Conservation (phyloP, 805 yeast genomes). For the Cyberlindnera misumaiensis region DNA sequence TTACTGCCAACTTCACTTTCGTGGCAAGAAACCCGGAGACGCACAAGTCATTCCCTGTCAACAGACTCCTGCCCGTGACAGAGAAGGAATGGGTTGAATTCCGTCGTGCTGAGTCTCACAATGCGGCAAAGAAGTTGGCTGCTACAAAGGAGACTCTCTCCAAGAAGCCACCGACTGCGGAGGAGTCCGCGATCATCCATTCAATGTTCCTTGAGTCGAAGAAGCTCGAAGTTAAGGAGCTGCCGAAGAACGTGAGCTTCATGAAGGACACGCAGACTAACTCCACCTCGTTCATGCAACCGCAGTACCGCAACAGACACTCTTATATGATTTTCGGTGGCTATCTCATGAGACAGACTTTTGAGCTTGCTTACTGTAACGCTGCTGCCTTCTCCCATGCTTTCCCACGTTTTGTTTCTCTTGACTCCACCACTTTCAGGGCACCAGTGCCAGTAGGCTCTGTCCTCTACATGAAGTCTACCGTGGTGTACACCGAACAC, state of each 20-base stretch:
- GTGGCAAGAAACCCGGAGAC: slow-evolving; percentile 93
- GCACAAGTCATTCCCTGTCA: slow-evolving; percentile 84
- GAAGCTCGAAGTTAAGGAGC: slow-evolving; percentile 26
- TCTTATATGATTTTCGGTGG: slow-evolving; percentile 96
- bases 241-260: slow-evolving; percentile 47
- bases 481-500: slow-evolving; percentile 83
- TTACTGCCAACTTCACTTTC: slow-evolving; percentile 89
- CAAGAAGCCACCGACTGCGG: slow-evolving; percentile 66
- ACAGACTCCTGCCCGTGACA: slow-evolving; percentile 66
- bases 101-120: slow-evolving; percentile 83
- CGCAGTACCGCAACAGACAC: slow-evolving; percentile 92
- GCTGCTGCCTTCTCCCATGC: slow-evolving; percentile 85
- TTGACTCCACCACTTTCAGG: slow-evolving; percentile 86
- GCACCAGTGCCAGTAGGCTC: slow-evolving; percentile 96
- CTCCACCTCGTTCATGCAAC: slow-evolving; percentile 89
- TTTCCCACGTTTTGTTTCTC: slow-evolving; percentile 80
- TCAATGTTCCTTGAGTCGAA: slow-evolving; percentile 60
- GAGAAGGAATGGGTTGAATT: slow-evolving; percentile 79
- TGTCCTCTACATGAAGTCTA: slow-evolving; percentile 74
- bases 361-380: slow-evolving; percentile 89
- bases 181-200: slow-evolving; percentile 71
- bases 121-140: slow-evolving; percentile 74
- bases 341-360: slow-evolving; percentile 82
- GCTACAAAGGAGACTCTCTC: slow-evolving; percentile 58
- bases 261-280: slow-evolving; percentile 68